Evolutionary conservation across 495 filamentous ascomycete genomes (phyloP).

Genomic region (Saxispiralis lemnorum): DNA sequence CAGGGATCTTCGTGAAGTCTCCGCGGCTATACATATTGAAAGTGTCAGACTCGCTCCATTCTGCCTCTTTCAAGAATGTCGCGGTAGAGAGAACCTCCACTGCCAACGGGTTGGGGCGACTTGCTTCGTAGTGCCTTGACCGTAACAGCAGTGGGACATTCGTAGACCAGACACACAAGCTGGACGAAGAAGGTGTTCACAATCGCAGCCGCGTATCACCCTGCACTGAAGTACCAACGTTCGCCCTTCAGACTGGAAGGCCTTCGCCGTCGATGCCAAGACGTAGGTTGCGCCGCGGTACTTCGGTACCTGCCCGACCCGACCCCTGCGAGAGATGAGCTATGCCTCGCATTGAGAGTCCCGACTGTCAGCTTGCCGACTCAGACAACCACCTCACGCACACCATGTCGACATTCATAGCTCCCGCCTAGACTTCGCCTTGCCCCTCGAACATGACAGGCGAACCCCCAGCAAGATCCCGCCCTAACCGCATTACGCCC

Average conservation of each 20-base stretch:
- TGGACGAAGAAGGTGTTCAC: background rate
- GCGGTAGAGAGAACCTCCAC: conserved; percentile 2
- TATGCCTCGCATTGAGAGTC: no score
- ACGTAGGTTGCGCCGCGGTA: no score
- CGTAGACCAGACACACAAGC: background rate
- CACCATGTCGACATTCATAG: background rate
- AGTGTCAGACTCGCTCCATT: background rate
- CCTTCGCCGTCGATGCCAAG: no score
- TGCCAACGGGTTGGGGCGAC: conserved; percentile 5
- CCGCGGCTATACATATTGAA: background rate
- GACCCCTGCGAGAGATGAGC: background rate
- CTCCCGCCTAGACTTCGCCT: background rate
- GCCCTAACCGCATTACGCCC: background rate
- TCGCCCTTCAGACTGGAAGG: no score
- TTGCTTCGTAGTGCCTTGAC: background rate
- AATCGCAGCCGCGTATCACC: background rate
- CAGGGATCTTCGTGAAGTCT: background rate
- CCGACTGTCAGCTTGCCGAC: no score
- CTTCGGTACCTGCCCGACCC: no score
- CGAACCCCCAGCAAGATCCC: no score
- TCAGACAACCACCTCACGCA: background rate
- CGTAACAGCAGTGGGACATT: conserved; percentile 2
- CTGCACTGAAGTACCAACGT: no score
- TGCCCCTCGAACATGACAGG: no score
- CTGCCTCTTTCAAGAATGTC: background rate